phyloP scores from a whole-genome alignment of 2,329 filamentous ascomycete genomes.

The Trichoderma koningii region DNA sequence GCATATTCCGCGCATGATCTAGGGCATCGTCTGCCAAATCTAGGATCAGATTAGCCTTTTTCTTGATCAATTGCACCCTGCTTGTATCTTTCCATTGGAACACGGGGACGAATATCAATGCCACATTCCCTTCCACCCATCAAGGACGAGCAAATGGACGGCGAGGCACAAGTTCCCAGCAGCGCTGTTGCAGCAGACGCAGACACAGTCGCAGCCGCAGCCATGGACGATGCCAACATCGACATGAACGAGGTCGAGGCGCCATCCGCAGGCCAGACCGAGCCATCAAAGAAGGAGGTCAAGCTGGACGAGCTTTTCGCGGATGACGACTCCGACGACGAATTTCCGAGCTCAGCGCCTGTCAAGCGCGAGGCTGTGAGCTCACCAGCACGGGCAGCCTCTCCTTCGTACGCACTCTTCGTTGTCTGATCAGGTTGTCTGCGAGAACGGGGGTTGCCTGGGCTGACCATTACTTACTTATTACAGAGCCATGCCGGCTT shows the following conservation, averaged over 20 bases:
- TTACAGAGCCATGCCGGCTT: conserved; percentile 47
- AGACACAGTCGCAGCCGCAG: conserved; percentile 30
- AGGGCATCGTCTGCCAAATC: neutral
- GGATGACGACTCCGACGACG: conserved; percentile 61
- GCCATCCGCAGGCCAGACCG: conserved; percentile 26
- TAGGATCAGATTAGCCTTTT: neutral
- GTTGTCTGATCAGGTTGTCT: neutral
- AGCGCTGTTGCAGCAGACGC: conserved; percentile 34
- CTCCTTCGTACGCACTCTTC: conserved; percentile 45
- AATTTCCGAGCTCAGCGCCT: conserved; percentile 57
- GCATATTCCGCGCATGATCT: conserved; percentile 18
- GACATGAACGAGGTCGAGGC: conserved; percentile 47
- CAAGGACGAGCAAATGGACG: conserved; percentile 43
- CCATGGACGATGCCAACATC: conserved; percentile 31
- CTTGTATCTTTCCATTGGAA: too few species aligned
- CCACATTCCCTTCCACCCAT: conserved; percentile 47
- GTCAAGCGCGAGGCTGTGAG: conserved; percentile 43
- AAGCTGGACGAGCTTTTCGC: conserved; percentile 63
- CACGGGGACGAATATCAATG: conserved; percentile 38
- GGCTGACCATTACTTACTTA: neutral
- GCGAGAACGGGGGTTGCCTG: neutral
- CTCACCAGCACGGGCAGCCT: conserved; percentile 46
- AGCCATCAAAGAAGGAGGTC: conserved; percentile 45
- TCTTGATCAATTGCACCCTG: too few species aligned
- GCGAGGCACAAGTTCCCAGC: conserved; percentile 35